Evolutionary conservation across 1,284 basidiomycete genomes (phyloP), one percentile per base, ranked within the genome.

Genomic region (Leccinum solheimii): DNA sequence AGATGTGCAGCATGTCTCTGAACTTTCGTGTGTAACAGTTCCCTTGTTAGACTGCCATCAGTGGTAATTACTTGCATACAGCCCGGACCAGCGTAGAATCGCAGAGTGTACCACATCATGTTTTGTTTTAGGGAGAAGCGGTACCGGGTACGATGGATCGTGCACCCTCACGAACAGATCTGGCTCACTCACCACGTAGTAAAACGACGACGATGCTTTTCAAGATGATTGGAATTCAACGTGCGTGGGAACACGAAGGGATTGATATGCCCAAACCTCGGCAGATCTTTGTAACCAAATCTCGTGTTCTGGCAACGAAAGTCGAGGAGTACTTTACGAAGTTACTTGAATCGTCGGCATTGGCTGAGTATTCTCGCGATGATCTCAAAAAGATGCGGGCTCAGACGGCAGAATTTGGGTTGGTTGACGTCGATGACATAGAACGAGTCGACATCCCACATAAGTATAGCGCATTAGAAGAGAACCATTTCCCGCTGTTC

Each of bases 201-300:
- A 90, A 91, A 81, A 91, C 88, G 0, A 90, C 88, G 0, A 88
- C 87, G 0, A 87, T 90, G 82, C 74, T 90, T 0, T 88, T 86
- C 78, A 89, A 88, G 74, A 90, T 90, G 81, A 76, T 90, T 4
- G 81, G 83, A 4, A 81, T 90, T 7, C 85, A 90, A 66, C 77
- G 81, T 10, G 76, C 79, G 1, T 85, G 80, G 73, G 75, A 81
- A 49, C 63, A 76, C 34, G 71, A 71, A 14, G 3, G 30, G 34
- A 55, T 58, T 2, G 67, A 67, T 5, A 67, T 77, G 32, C 67
- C 72, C 7, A 79, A 78, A 59, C 83, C 85, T 0, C 81, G 87
- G 19, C 90, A 91, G 67, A 74, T 91, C 2, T 91, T 92, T 65
- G 84, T 92, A 1, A 91, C 90, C 0, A 85, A 89, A 69, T 90